Conservation (phyloP, 2,329 filamentous ascomycete genomes). For the Epicoccum sorghinum region DNA sequence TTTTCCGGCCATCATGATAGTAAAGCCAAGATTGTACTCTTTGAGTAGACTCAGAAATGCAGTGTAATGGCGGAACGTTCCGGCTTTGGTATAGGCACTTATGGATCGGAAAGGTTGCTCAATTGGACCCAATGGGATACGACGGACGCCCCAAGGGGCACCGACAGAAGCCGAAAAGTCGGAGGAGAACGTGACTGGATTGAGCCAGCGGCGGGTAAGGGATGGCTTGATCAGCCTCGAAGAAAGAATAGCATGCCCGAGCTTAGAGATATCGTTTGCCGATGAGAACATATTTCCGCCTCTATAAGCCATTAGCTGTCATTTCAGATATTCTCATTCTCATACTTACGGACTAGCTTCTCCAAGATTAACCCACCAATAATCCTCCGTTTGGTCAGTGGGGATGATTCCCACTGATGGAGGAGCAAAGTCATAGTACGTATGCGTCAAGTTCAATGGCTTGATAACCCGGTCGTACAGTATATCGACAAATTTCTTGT, state of each 20-base stretch:
- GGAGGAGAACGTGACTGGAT: conserved; percentile 48
- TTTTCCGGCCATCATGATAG: conserved; percentile 45
- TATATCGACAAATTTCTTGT: conserved; percentile 43
- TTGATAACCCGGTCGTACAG: conserved; percentile 47
- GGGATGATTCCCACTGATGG: conserved; percentile 47
- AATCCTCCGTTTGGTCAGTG: conserved; percentile 25
- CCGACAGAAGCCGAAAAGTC: conserved; percentile 42
- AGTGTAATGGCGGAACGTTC: conserved; percentile 51
- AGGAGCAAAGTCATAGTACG: conserved; percentile 39
- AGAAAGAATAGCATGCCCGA: conserved; percentile 49
- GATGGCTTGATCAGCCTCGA: conserved; percentile 43
- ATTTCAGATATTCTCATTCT: accelerated
- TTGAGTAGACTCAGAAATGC: conserved; percentile 51
- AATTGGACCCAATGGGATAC: conserved; percentile 22
- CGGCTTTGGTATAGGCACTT: conserved; percentile 53
- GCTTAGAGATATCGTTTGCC: conserved; percentile 43
- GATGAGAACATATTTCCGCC: conserved; percentile 44
- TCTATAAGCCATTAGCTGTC: conserved; percentile 9
- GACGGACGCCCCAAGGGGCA: conserved; percentile 50
- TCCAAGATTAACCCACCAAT: conserved; percentile 29
- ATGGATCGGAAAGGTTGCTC: conserved; percentile 20
- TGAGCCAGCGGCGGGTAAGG: conserved; percentile 51
- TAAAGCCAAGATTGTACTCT: conserved; percentile 54
- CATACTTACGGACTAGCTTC: conserved; percentile 28
- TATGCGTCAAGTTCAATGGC: conserved; percentile 49